Percentiles rank a stretch among this genome's conserved stretches.
Conservation (phyloP, 371 early-diverging fungal species). For the Saksenaea vasiformis region DNA sequence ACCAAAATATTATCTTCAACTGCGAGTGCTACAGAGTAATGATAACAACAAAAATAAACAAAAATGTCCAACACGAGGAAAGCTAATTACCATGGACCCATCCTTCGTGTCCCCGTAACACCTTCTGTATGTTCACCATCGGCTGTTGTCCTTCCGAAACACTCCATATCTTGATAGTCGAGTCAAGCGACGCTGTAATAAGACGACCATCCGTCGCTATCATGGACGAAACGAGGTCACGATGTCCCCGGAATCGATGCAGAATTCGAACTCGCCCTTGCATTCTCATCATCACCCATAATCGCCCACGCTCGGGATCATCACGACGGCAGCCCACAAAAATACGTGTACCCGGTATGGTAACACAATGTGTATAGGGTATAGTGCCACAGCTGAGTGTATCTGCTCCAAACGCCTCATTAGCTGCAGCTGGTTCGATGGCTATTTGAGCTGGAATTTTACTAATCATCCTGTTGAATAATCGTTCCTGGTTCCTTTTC, state of each 20-base stretch:
- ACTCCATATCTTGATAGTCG: conserved; percentile 6
- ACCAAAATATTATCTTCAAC: neutral
- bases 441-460: neutral
- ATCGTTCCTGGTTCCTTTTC: neutral
- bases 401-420: neutral
- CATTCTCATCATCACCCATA: neutral
- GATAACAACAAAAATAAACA: neutral
- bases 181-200: conserved; percentile 6
- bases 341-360: neutral
- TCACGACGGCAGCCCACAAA: conserved; percentile 4
- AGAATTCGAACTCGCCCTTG: neutral
- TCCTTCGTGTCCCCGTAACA: neutral
- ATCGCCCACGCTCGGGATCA: conserved; percentile 1
- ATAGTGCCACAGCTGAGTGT: conserved; percentile 6
- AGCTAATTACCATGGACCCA: conserved; percentile 3
- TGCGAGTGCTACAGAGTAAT: neutral
- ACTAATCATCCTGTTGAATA: neutral
- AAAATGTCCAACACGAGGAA: neutral
- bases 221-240: conserved; percentile 1
- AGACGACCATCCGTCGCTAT: neutral
- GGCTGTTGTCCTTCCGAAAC: neutral
- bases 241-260: neutral
- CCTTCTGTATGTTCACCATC: neutral
- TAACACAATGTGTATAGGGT: conserved; percentile 5
- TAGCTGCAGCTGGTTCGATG: neutral